Evolutionary conservation across 2,329 filamentous ascomycete genomes (phyloP).

Genomic region (Fusarium gaditjirri): DNA sequence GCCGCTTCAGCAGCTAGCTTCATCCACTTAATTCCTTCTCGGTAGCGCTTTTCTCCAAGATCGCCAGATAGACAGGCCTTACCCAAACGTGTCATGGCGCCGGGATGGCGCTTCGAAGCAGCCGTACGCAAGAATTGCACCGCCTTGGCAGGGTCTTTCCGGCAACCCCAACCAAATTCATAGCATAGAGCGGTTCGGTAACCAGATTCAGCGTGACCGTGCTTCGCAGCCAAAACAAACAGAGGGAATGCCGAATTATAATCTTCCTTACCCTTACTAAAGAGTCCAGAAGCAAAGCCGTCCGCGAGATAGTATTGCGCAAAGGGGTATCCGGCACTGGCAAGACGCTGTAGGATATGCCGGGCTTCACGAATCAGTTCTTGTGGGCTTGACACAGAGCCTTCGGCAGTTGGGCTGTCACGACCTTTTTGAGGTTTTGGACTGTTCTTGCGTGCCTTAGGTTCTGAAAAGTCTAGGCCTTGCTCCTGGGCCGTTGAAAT

Average conservation of each 20-base stretch:
- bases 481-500: slow-evolving; percentile 88
- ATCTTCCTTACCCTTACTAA: slow-evolving; percentile 94
- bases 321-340: slow-evolving; percentile 92
- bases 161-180: slow-evolving; percentile 97
- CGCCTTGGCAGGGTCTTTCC: slow-evolving; percentile 89
- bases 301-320: slow-evolving; percentile 98
- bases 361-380: slow-evolving; percentile 88
- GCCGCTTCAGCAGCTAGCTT: slow-evolving; percentile 92
- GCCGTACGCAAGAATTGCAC: slow-evolving; percentile 92
- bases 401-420: slow-evolving; percentile 59
- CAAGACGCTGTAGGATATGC: slow-evolving; percentile 84
- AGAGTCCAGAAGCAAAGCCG: slow-evolving; percentile 91
- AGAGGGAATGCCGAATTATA: slow-evolving; percentile 91
- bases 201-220: slow-evolving; percentile 94
- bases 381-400: slow-evolving; percentile 63
- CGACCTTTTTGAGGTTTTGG: slow-evolving; percentile 60
- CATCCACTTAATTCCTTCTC: slow-evolving; percentile 95
- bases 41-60: slow-evolving; percentile 85
- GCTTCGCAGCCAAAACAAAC: slow-evolving; percentile 93
- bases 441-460: slow-evolving; percentile 57
- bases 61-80: slow-evolving; percentile 91
- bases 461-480: slow-evolving; percentile 64
- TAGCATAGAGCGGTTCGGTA: slow-evolving; percentile 95
- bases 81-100: slow-evolving; percentile 91
- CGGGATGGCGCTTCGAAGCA: slow-evolving; percentile 93